Conservation (phyloP, 768 basidiomycete genomes). For the Arthromyces matolae region DNA sequence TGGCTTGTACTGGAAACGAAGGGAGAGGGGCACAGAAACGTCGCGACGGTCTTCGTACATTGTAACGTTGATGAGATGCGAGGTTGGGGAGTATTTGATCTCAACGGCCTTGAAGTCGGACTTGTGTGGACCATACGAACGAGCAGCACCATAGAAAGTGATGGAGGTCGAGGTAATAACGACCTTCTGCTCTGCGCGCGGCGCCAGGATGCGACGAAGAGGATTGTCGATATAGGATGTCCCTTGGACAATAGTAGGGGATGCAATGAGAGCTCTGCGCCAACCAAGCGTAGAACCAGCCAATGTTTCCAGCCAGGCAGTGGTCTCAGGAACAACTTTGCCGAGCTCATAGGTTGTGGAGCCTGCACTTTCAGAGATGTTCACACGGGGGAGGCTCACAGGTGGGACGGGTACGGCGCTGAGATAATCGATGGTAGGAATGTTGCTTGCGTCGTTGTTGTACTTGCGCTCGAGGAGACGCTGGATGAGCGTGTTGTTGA, state of each 20-base stretch:
- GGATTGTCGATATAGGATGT: conserved; percentile 85
- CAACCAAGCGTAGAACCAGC: conserved; percentile 82
- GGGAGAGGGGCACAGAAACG: conserved; percentile 70
- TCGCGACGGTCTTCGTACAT: conserved; percentile 82
- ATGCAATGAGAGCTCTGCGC: conserved; percentile 81
- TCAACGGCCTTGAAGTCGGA: conserved; percentile 80
- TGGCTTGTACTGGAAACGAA: conserved; percentile 85
- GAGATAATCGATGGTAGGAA: conserved; percentile 87
- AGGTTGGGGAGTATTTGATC: conserved; percentile 52
- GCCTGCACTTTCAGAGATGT: conserved; percentile 37
- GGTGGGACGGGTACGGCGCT: conserved; percentile 38
- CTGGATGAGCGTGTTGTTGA: conserved; percentile 72
- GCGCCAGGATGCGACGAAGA: conserved; percentile 79
- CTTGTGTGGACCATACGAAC: conserved; percentile 74
- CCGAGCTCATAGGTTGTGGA: conserved; percentile 50
- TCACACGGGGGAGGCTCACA: conserved; percentile 38
- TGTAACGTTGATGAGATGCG: conserved; percentile 62
- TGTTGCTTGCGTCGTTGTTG: conserved; percentile 62
- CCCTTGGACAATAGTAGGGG: conserved; percentile 84
- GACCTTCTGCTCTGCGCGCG: conserved; percentile 76
- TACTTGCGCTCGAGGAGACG: conserved; percentile 80
- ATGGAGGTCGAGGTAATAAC: conserved; percentile 63
- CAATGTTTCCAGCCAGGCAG: conserved; percentile 79
- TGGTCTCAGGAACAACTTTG: conserved; percentile 49
- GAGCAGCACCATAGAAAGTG: conserved; percentile 70